phyloP scores from a whole-genome alignment of 169 alveolate species.

The Plasmodium relictum region DNA sequence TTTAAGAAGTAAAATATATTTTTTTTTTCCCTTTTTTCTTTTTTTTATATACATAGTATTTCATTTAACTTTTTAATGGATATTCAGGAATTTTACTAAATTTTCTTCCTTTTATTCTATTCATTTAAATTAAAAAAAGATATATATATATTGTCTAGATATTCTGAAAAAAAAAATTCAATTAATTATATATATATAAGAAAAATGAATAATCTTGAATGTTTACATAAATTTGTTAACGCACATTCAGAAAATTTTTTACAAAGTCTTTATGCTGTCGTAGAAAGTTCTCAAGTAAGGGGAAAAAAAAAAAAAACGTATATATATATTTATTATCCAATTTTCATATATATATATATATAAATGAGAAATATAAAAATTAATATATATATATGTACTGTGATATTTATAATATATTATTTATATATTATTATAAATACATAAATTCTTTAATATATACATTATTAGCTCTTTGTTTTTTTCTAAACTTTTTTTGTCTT shows the following conservation, averaged over 20 bases:
- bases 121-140: conserved; percentile 48
- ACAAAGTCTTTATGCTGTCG: conserved; percentile 73
- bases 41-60: conserved; percentile 12
- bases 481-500: background rate
- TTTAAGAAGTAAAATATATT: background rate
- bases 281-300: conserved; percentile 74
- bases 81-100: conserved; percentile 14
- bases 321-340: conserved; percentile 1
- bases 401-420: background rate
- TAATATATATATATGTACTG: background rate
- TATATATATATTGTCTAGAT: background rate
- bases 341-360: background rate
- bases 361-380: background rate
- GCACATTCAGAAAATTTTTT: conserved; percentile 55
- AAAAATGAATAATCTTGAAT: conserved; percentile 39
- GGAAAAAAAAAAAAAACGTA: background rate
- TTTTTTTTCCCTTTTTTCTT: conserved; percentile 8
- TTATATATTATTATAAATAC: too few relatives aligned
- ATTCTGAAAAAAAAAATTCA: background rate
- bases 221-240: conserved; percentile 47
- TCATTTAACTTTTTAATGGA: conserved; percentile 46
- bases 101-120: conserved; percentile 24
- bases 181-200: background rate
- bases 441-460: background rate
- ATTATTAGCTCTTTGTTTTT: background rate